A percentile compares a stretch with the other conserved stretches of the same genome.
Evolutionary conservation across 139 green algal species (phyloP).

Genomic region (Chlamydomonas asymmetrica): DNA sequence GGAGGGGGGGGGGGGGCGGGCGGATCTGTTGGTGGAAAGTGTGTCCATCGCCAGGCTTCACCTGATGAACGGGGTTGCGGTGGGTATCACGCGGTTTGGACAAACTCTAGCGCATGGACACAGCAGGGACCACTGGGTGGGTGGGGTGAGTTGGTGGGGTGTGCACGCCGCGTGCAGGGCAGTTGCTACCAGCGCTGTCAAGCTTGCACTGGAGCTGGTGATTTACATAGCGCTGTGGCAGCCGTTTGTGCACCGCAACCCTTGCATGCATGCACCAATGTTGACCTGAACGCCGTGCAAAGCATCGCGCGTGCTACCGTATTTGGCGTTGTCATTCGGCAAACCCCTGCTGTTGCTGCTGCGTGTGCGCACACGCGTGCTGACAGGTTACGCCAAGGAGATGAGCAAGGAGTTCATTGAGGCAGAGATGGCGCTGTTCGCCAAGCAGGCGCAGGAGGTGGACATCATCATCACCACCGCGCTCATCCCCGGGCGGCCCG

Average conservation of each 20-base stretch:
- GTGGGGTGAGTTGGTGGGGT: too few species aligned
- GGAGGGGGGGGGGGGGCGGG: constrained; percentile 6
- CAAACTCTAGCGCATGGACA: too few species aligned
- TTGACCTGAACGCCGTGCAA: neutral
- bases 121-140: too few species aligned
- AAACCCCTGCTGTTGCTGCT: neutral
- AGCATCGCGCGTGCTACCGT: too few species aligned
- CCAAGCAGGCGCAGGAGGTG: constrained; percentile 72
- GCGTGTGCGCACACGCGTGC: too few species aligned
- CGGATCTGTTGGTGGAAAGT: too few species aligned
- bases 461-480: constrained; percentile 78
- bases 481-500: constrained; percentile 65
- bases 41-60: too few species aligned
- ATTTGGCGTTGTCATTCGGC: too few species aligned
- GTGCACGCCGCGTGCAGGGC: too few species aligned
- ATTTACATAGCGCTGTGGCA: neutral
- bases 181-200: too few species aligned
- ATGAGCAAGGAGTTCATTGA: constrained; percentile 81
- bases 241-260: neutral
- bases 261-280: neutral
- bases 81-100: too few species aligned
- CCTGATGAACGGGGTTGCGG: too few species aligned
- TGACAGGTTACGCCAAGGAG: constrained; percentile 80
- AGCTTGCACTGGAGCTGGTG: neutral
- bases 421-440: constrained; percentile 61